Conservation (phyloP, 2,329 filamentous ascomycete species). For the Emericellopsis atlantica region DNA sequence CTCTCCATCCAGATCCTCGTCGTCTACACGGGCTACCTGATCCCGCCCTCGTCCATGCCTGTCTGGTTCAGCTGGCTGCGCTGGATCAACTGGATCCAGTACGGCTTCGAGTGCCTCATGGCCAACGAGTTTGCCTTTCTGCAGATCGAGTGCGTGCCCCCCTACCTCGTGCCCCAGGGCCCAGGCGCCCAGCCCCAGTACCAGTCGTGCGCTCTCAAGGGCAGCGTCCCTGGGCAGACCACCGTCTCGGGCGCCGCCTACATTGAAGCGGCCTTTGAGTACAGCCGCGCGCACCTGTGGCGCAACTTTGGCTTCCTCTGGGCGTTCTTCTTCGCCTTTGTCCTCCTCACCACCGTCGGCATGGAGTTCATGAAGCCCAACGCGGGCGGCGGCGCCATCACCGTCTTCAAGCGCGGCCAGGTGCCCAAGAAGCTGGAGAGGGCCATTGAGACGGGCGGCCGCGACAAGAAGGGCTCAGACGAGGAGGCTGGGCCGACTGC, state of each 20-base stretch:
- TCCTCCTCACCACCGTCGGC: conserved; percentile 56
- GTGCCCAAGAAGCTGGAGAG: conserved; percentile 45
- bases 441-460: conserved; percentile 38
- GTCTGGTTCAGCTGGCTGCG: conserved; percentile 55
- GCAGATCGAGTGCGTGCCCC: conserved; percentile 43
- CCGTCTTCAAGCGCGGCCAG: conserved; percentile 50
- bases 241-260: conserved; percentile 43
- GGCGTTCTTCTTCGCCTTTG: conserved; percentile 63
- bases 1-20: conserved; percentile 49
- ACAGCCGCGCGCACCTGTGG: conserved; percentile 49
- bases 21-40: conserved; percentile 56
- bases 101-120: conserved; percentile 55
- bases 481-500: conserved; percentile 27
- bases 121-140: conserved; percentile 49
- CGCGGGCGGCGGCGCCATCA: conserved; percentile 44
- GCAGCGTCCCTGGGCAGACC: conserved; percentile 29
- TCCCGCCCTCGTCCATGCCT: conserved; percentile 42
- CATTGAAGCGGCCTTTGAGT: conserved; percentile 38
- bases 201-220: conserved; percentile 39
- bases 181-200: conserved; percentile 16
- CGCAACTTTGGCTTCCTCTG: conserved; percentile 70
- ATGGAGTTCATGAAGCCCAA: conserved; percentile 55
- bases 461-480: conserved; percentile 23
- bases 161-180: conserved; percentile 42
- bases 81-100: conserved; percentile 57